These are phyloP conservation scores for Citrullus mucosospermus DNA, from an alignment of 306 rosid genomes.

Conservation along the genomic window DNA sequence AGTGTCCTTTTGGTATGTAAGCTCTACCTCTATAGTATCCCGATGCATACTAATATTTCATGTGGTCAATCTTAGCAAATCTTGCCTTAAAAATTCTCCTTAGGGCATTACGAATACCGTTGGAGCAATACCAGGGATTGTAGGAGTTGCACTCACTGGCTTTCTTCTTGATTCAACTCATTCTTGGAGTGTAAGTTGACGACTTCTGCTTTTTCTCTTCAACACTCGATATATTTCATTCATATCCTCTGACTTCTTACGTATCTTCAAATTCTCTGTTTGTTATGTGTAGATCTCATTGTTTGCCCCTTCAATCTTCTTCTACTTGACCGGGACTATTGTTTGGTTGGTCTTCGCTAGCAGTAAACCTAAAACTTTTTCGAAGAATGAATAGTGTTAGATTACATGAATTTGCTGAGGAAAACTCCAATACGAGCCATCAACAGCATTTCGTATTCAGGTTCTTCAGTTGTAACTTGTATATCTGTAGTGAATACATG, in stretches of 20 bases:
- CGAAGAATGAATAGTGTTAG: conserved; percentile 34
- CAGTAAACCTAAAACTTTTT: conserved; percentile 82
- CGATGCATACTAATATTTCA: neutral
- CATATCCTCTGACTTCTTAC: neutral
- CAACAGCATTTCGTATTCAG: neutral
- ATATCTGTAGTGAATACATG: conserved; percentile 3
- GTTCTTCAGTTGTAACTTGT: conserved; percentile 7
- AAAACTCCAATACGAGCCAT: neutral
- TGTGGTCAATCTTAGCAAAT: neutral
- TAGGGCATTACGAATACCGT: conserved; percentile 94
- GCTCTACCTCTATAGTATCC: neutral
- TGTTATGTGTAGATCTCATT: conserved; percentile 53
- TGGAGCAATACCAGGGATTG: conserved; percentile 88
- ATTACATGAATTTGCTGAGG: conserved; percentile 5
- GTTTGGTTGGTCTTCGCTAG: conserved; percentile 87
- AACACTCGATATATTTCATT: neutral
- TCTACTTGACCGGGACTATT: conserved; percentile 76
- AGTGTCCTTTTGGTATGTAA: conserved; percentile 72
- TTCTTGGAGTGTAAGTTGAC: conserved; percentile 91
- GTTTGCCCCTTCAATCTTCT: conserved; percentile 86
- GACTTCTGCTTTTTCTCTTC: neutral
- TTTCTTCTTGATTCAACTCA: conserved; percentile 88
- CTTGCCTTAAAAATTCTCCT: neutral
- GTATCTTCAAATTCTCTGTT: conserved; percentile 5
- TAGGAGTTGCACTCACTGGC: conserved; percentile 91